These are phyloP conservation scores for Abortiporus biennis DNA, from an alignment of 1,284 basidiomycete species.

Conservation along the genomic window DNA sequence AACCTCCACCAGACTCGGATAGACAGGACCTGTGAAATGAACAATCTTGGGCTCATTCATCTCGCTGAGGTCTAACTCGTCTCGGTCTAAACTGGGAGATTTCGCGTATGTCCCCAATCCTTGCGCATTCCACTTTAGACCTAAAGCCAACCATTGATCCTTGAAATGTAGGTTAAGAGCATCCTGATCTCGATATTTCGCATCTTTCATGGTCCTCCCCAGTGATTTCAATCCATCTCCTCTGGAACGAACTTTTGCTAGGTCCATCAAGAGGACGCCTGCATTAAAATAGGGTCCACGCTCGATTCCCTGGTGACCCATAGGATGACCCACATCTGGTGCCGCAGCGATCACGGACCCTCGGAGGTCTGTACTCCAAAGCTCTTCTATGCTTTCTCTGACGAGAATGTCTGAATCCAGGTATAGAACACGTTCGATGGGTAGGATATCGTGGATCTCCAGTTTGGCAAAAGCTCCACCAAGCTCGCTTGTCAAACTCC, in stretches of 20 bases:
- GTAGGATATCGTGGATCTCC: conserved; percentile 38
- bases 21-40: conserved; percentile 52
- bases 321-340: conserved; percentile 44
- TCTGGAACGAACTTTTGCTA: conserved; percentile 35
- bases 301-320: conserved; percentile 32
- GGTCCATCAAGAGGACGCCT: conserved; percentile 46
- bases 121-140: conserved; percentile 47
- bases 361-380: conserved; percentile 42
- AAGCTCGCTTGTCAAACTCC: conserved; percentile 20
- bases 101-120: conserved; percentile 51
- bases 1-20: conserved; percentile 37
- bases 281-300: conserved; percentile 45
- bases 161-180: conserved; percentile 42
- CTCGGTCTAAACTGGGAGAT: conserved; percentile 28
- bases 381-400: conserved; percentile 29
- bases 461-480: conserved; percentile 45
- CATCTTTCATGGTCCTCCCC: too few relatives aligned
- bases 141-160: conserved; percentile 33
- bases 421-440: conserved; percentile 45
- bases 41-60: conserved; percentile 42
- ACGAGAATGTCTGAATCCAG: conserved; percentile 50
- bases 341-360: conserved; percentile 37
- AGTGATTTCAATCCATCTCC: conserved; percentile 9
- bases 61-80: conserved; percentile 23
- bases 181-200: too few relatives aligned